Evolutionary conservation across 129 eudicot species (phyloP).

Genomic region (Flaveria sonorensis): DNA sequence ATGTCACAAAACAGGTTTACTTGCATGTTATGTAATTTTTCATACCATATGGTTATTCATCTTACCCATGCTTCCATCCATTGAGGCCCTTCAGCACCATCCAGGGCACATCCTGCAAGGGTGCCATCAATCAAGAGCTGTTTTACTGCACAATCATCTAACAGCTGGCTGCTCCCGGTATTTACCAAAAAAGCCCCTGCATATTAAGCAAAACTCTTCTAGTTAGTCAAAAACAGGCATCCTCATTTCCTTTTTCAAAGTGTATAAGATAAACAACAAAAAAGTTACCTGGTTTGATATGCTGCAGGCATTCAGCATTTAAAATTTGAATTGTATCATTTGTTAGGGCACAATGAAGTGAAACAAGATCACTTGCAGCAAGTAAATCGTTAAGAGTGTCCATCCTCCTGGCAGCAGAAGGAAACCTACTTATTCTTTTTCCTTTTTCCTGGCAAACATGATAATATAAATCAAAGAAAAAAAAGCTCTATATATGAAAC

Average conservation of each 20-base stretch:
- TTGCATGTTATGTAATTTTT: slow-evolving; percentile 28
- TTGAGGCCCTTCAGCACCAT: slow-evolving; percentile 99
- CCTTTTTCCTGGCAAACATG: slow-evolving; percentile 58
- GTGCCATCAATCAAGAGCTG: slow-evolving; percentile 97
- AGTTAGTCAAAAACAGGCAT: slow-evolving; percentile 11
- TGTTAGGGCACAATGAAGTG: slow-evolving; percentile 92
- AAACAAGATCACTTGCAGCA: slow-evolving; percentile 97
- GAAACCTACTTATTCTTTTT: slow-evolving; percentile 65
- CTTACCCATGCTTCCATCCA: slow-evolving; percentile 99
- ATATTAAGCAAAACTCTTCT: slow-evolving; percentile 26
- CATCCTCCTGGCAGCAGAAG: slow-evolving; percentile 98
- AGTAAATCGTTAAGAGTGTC: slow-evolving; percentile 96
- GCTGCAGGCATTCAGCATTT: slow-evolving; percentile 95
- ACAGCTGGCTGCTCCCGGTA: slow-evolving; percentile 94
- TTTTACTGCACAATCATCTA: slow-evolving; percentile 99
- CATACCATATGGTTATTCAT: slow-evolving; percentile 60
- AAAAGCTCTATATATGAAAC: slow-evolving; percentile 5
- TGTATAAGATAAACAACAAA: slow-evolving; percentile 2
- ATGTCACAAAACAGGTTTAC: slow-evolving; percentile 17
- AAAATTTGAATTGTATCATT: slow-evolving; percentile 87
- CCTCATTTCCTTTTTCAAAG: slow-evolving; percentile 1
- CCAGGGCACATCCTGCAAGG: slow-evolving; percentile 95
- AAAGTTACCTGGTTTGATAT: slow-evolving; percentile 75
- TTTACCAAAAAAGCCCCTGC: slow-evolving; percentile 96
- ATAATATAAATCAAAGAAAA: slow-evolving; percentile 6